phyloP scores from a whole-genome alignment of 1,284 basidiomycete genomes.

The Ustilago trichophora region DNA sequence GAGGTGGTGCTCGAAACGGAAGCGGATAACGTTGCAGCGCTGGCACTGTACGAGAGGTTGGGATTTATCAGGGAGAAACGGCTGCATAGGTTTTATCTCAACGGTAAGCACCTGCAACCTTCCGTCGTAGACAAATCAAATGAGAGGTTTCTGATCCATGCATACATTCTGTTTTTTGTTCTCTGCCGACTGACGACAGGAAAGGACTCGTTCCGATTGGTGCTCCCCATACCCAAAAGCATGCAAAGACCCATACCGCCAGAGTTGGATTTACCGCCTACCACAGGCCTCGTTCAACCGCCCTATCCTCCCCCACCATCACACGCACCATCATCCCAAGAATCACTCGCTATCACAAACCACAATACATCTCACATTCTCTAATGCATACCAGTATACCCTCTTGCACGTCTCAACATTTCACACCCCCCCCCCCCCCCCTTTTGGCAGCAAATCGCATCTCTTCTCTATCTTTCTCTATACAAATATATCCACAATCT shows the following conservation, averaged over 20 bases:
- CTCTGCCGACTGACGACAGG: conserved; percentile 17
- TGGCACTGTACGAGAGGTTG: conserved; percentile 86
- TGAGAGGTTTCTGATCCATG: too few species aligned
- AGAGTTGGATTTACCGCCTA: conserved; percentile 7
- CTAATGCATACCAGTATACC: too few species aligned
- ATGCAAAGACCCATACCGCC: conserved; percentile 10
- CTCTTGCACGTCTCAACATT: too few species aligned
- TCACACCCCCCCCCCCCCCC: too few species aligned
- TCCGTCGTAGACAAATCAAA: too few species aligned
- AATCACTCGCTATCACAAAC: too few species aligned
- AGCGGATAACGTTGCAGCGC: conserved; percentile 85
- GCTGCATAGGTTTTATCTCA: conserved; percentile 92
- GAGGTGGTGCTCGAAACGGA: conserved; percentile 97
- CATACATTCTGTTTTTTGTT: conserved; percentile 32
- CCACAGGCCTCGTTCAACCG: conserved; percentile 27
- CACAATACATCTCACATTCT: too few species aligned
- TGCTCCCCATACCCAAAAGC: conserved; percentile 41
- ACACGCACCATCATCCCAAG: too few species aligned
- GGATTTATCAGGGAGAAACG: conserved; percentile 97
- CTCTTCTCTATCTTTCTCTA: too few species aligned
- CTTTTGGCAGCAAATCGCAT: too few species aligned
- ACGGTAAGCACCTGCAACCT: too few species aligned
- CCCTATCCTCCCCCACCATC: conserved; percentile 2
- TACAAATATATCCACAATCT: too few species aligned
- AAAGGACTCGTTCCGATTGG: conserved; percentile 61